These are phyloP conservation scores for Piper longum DNA, from an alignment of 164 flowering plant species.

Conservation along the genomic window DNA sequence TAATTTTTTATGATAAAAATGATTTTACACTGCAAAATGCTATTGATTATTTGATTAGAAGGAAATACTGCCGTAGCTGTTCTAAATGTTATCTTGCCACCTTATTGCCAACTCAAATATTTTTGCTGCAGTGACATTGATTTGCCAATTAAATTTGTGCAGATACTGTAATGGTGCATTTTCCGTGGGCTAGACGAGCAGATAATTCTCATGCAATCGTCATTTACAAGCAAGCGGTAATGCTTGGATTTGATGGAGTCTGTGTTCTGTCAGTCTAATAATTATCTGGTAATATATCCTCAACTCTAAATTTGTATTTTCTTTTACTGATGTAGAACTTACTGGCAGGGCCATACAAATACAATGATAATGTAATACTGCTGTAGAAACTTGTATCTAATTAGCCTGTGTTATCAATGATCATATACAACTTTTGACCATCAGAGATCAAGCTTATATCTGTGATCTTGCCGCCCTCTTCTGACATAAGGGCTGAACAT, in stretches of 20 bases:
- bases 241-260: no score
- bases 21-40: no score
- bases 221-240: no score
- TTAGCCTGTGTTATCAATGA: background rate
- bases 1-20: no score
- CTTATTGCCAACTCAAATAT: background rate
- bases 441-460: slow-evolving; percentile 58
- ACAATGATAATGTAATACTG: background rate
- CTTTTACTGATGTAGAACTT: no score
- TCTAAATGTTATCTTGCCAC: background rate
- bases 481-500: slow-evolving; percentile 40
- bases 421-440: slow-evolving; percentile 63
- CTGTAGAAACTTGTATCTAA: background rate
- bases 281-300: no score
- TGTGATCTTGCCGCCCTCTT: slow-evolving; percentile 65
- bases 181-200: slow-evolving; percentile 14
- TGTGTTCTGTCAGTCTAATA: no score
- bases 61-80: no score
- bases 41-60: no score
- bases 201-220: no score
- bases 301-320: no score
- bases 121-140: background rate
- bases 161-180: slow-evolving; percentile 26
- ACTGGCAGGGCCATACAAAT: background rate
- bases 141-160: slow-evolving; percentile 2